Evolutionary conservation across 1,284 basidiomycete genomes (phyloP), one percentile per base, ranked within the genome.

Genomic region (Chalciporus sp.): DNA sequence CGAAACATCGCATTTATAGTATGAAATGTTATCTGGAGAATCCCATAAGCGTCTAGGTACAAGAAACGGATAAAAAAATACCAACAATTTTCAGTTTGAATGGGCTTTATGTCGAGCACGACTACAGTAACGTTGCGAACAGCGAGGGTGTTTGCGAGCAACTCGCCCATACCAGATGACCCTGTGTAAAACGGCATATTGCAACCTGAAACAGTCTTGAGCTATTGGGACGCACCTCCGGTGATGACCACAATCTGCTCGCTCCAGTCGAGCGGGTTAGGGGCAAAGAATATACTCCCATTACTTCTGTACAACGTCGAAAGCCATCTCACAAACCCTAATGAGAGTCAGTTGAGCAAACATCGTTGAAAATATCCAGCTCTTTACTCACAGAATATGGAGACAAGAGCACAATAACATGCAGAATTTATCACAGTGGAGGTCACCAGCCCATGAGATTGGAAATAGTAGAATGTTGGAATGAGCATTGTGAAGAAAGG

Each of bases 1-100:
- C 0, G 92, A 90, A n/a, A 97, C 85, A 67, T 98, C 93, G 62
- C 94, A 96, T 65, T 88, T 82, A 69, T 92, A 93, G 73, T 86
- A 95, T 1, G 77, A 74, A 64, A 92, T 86, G 58, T 90, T 90
- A 63, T 86, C 92, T 93, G 55, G 31, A 47, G 20, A 19, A 28
- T 17, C 45, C 23, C 35, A 37, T 53, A 56, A 50, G 55, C 10
- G 17, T 28, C 16, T 14, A 46, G 42, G 26, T 29, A 2, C 20
- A 20, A 37, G 42, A 20, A 56, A 28, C 4, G 44, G 20, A 23
- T 58, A 20, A 53, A 48, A n/a, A 6, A 26, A 11, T 9, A 66
- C 82, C 55, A 54, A 91, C 90, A 80, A 60, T 92, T 90, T 69
- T 91, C 87, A 7, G 87, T 86, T 28, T 81, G 74, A 52, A 90